These are phyloP conservation scores for Coprinopsis marcescibilis DNA, from an alignment of 768 basidiomycete species.

Conservation along the genomic window DNA sequence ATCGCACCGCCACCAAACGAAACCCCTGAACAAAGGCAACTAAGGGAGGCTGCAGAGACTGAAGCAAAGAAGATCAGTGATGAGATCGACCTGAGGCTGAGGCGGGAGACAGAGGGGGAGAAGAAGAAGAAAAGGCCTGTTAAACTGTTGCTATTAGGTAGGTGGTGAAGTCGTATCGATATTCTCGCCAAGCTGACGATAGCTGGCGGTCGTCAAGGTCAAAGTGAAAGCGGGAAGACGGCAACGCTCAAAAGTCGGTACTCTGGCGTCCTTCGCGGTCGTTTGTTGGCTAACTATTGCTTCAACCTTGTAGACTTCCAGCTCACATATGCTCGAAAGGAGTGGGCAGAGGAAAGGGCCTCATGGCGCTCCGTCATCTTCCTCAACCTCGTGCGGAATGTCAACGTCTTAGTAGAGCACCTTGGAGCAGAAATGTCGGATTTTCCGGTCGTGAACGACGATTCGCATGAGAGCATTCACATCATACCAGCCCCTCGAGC, in stretches of 20 bases:
- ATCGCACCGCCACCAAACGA: conserved; percentile 64
- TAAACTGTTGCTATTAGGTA: conserved; percentile 67
- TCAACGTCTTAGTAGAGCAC: conserved; percentile 56
- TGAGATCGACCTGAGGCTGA: conserved; percentile 70
- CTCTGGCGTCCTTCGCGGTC: background rate
- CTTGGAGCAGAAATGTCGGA: conserved; percentile 52
- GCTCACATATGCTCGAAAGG: conserved; percentile 60
- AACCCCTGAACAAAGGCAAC: conserved; percentile 46
- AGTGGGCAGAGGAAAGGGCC: conserved; percentile 64
- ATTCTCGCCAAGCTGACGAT: background rate
- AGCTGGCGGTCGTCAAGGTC: conserved; percentile 27
- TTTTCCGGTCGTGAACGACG: conserved; percentile 27
- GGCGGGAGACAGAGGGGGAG: conserved; percentile 49
- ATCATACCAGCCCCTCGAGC: conserved; percentile 28
- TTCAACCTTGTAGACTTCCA: conserved; percentile 53
- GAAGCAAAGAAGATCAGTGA: conserved; percentile 63
- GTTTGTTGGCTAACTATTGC: conserved; percentile 8
- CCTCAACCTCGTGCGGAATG: conserved; percentile 74
- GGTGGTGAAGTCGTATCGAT: conserved; percentile 14
- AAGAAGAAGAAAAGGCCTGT: conserved; percentile 64
- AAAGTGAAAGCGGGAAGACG: conserved; percentile 76
- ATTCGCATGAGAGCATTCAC: conserved; percentile 35
- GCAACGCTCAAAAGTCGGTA: conserved; percentile 69
- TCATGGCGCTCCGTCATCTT: conserved; percentile 75
- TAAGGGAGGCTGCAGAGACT: conserved; percentile 54